Conservation (phyloP, 2,329 filamentous ascomycete genomes). For the Verticillium alfalfae region DNA sequence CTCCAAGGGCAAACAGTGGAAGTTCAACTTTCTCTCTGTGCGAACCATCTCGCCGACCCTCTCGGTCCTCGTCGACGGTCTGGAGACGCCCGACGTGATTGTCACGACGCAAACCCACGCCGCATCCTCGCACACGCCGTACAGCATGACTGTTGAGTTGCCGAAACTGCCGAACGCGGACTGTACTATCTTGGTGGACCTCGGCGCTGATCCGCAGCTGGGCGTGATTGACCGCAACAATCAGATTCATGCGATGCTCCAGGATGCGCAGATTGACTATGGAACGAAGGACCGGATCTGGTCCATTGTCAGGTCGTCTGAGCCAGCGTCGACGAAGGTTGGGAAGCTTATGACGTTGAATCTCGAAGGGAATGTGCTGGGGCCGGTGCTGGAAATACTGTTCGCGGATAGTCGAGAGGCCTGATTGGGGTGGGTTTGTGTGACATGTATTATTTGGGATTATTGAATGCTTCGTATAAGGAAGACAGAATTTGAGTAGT, state of each 20-base stretch:
- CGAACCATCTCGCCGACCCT: not conserved
- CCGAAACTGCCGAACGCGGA: not conserved
- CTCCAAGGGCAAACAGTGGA: not conserved
- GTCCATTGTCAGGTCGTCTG: slow-evolving; percentile 11
- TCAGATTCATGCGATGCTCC: slow-evolving; percentile 13
- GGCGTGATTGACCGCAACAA: slow-evolving; percentile 17
- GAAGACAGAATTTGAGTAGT: too few relatives aligned
- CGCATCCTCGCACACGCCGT: not conserved
- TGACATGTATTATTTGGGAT: too few relatives aligned
- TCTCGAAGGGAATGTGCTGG: slow-evolving; percentile 15
- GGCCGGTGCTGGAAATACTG: slow-evolving; percentile 18
- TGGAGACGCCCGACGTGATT: not conserved
- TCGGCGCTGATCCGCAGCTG: not conserved
- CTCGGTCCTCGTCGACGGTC: not conserved
- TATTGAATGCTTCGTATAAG: too few relatives aligned
- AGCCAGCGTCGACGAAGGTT: slow-evolving; percentile 12
- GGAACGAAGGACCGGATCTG: slow-evolving; percentile 18
- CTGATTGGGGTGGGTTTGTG: not conserved
- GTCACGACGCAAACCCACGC: not conserved
- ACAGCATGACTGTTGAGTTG: not conserved
- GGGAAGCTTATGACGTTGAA: slow-evolving; percentile 17
- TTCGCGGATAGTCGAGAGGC: slow-evolving; percentile 15
- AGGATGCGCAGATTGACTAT: slow-evolving; percentile 21
- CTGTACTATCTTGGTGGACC: not conserved
- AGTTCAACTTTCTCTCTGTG: not conserved